Base-by-base conservation (phyloP, 2,329 filamentous ascomycete genomes). In the Diaporthe citriasiana region DNA sequence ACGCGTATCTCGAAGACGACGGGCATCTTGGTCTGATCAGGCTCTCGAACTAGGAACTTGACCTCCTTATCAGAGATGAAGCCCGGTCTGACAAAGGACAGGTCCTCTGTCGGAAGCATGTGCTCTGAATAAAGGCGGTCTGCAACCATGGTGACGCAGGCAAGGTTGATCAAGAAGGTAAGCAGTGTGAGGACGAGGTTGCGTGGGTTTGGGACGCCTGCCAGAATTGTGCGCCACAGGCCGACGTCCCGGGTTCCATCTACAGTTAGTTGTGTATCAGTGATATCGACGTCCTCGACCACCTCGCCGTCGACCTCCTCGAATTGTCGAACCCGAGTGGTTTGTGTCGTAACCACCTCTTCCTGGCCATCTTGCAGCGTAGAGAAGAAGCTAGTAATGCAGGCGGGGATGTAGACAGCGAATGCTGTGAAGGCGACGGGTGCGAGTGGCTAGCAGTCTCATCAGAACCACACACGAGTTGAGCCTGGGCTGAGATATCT, bases 61-160 rank as follows among this genome's bases (percentile, higher is more conserved):
- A 95, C 97, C 72, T 93, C 93, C 0, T 88, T 90, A 25, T 94
- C 89, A 6, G 95, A 97, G 38, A 98, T 93, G 81, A 96, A 96
- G 35, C 97, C 97, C 22, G 98, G 86, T 12, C 97, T 90, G 53
- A 94, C 94, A 81, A 99, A 97, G 0, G 95, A 94, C 15, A 98
- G 85, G 77, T 97, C 92, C 38, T 94, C 85, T 35, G 88, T 91
- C 5, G 93, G 91, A 81, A 97, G 88, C 45, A 93, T 89, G 74
- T 92, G 90, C 2, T 93, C 93, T 27, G 93, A 90, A 80, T 94
- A 95, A 19, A 97, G 87, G 51, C 95, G 89, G 82, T 99, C 97
- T 35, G 92, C 87, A 0, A 92, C 90, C 82, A 96, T 90, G 12
- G 89, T 85, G 8, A 95, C 87, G 53, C 97, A 85, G 3, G 88